Percentiles rank a stretch among this genome's conserved stretches.
phyloP scores from a whole-genome alignment of 2,329 filamentous ascomycete genomes.

The Anisogramma anomala region DNA sequence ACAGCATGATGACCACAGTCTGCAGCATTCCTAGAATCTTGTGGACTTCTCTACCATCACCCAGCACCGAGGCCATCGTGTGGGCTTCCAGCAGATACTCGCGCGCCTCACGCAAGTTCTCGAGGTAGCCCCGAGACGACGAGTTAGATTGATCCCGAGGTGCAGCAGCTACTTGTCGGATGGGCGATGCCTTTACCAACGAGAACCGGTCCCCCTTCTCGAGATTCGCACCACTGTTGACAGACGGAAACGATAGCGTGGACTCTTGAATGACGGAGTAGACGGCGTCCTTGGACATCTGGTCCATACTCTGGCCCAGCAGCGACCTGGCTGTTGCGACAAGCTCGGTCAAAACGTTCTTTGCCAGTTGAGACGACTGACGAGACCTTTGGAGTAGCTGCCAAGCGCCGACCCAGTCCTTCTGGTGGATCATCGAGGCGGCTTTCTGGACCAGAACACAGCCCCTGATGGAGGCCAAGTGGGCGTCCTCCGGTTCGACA shows the following conservation, averaged over 20 bases:
- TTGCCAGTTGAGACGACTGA: constrained; percentile 7
- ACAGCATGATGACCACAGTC: constrained; percentile 53
- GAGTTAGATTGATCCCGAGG: constrained; percentile 1
- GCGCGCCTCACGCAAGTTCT: constrained; percentile 52
- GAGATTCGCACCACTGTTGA: constrained; percentile 31
- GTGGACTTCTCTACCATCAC: constrained; percentile 50
- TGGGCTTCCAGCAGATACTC: constrained; percentile 55
- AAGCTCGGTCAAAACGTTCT: constrained; percentile 32
- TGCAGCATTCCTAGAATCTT: constrained; percentile 52
- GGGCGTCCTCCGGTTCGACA: constrained; percentile 20
- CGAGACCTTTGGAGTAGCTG: constrained; percentile 12
- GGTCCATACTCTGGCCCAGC: constrained; percentile 55
- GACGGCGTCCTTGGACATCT: constrained; percentile 68
- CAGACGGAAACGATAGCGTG: constrained; percentile 73
- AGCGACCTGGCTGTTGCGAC: constrained; percentile 57
- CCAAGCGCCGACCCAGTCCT: constrained; percentile 37
- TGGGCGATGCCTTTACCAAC: constrained; percentile 26
- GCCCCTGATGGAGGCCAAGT: constrained; percentile 27
- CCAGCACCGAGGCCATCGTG: constrained; percentile 38
- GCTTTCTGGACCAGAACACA: constrained; percentile 32
- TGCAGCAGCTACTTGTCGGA: constrained; percentile 17
- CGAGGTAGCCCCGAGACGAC: constrained; percentile 37
- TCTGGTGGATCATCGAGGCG: constrained; percentile 34
- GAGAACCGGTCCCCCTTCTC: constrained; percentile 31
- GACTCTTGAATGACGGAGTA: constrained; percentile 89